Evolutionary conservation across 371 early-diverging fungal species (phyloP).

Genomic region (Mortierella sp.): DNA sequence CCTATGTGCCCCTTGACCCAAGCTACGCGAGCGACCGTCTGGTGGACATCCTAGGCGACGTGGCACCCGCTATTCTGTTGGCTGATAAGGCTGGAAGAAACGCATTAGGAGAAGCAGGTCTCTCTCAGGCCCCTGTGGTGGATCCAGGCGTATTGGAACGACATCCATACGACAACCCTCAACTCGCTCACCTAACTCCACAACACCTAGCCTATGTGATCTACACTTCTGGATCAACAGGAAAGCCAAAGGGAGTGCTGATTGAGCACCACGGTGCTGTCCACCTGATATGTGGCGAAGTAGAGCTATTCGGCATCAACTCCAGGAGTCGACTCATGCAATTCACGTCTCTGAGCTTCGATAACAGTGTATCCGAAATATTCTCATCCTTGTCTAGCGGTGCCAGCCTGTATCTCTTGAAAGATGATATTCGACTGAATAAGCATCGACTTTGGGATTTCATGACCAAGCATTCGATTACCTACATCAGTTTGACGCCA

Average conservation of each 20-base stretch:
- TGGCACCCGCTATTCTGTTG: conserved; percentile 1
- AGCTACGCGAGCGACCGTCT: conserved; percentile 13
- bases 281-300: neutral
- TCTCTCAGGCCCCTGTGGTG: no score
- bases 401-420: conserved; percentile 5
- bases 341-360: conserved; percentile 11
- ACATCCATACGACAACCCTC: neutral
- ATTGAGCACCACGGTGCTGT: conserved; percentile 9
- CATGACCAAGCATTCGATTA: neutral
- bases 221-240: conserved; percentile 65
- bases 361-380: conserved; percentile 9
- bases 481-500: conserved; percentile 7
- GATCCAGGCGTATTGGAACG: no score
- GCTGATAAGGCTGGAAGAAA: neutral
- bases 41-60: conserved; percentile 11
- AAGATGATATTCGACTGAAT: conserved; percentile 3
- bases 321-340: neutral
- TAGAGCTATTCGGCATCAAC: neutral
- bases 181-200: neutral
- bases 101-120: no score
- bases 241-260: conserved; percentile 62
- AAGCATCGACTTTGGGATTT: neutral
- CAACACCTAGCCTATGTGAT: conserved; percentile 35
- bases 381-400: conserved; percentile 7
- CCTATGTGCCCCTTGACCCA: conserved; percentile 25